Evolutionary conservation across 2,329 filamentous ascomycete genomes (phyloP).

Genomic region (Penicillium brevicompactum): DNA sequence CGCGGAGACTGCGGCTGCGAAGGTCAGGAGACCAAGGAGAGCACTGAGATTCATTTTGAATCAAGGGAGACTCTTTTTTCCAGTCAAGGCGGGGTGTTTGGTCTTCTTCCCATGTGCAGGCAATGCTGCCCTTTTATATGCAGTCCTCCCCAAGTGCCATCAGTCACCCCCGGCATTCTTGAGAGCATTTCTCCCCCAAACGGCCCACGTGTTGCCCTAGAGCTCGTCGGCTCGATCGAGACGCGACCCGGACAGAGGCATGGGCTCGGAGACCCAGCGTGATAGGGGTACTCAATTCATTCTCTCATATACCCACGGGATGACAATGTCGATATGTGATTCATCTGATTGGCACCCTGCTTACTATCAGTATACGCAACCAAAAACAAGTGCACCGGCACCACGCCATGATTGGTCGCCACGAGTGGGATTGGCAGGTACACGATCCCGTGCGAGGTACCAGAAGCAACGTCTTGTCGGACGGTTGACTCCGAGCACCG

Average conservation of each 20-base stretch:
- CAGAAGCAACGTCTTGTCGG: background rate
- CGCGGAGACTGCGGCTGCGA: slow-evolving; percentile 23
- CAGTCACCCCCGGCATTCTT: slow-evolving; percentile 6
- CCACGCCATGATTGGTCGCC: background rate
- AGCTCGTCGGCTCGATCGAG: slow-evolving; percentile 6
- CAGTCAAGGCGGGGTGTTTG: background rate
- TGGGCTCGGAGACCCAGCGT: background rate
- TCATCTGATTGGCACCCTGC: slow-evolving; percentile 12
- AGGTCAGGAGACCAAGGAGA: slow-evolving; percentile 27
- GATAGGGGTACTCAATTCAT: slow-evolving; percentile 10
- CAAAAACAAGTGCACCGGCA: too few species aligned
- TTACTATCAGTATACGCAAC: background rate
- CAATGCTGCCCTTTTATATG: background rate
- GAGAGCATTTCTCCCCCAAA: background rate
- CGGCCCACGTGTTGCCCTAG: slow-evolving; percentile 13
- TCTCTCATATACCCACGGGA: background rate
- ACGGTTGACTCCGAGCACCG: background rate
- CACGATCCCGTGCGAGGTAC: background rate
- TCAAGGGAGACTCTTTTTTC: background rate
- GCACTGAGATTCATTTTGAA: slow-evolving; percentile 24
- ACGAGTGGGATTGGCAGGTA: slow-evolving; percentile 9
- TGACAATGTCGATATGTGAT: background rate
- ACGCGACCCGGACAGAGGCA: background rate
- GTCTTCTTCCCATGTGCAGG: background rate
- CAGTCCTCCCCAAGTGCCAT: background rate